Evolutionary conservation across 1,284 basidiomycete species (phyloP), one percentile per base, ranked within the genome.

Genomic region (Sphagnurus paluster): DNA sequence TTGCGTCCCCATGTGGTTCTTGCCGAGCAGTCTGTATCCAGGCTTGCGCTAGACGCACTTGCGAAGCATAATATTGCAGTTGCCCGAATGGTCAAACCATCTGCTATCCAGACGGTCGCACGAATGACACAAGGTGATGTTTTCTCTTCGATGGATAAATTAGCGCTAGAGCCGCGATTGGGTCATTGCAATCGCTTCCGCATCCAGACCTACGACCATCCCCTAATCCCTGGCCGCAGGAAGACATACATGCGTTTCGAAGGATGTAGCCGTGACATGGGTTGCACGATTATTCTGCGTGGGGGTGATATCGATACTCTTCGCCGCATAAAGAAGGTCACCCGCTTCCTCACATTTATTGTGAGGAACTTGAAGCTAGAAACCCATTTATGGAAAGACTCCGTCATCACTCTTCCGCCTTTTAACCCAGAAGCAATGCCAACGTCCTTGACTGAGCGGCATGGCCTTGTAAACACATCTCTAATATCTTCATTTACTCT

Each of bases 211-310:
- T 98, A 91, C 65, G 93, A 98, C 58, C 93, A 98, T 65, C 80
- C 83, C 4, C 72, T 93, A 25, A 96, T 98, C 29, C 93, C 95
- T 6, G 93, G 91, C 11, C 79, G 81, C 30, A 78, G 96, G 45
- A 99, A 99, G 73, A 93, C 94, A 1, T 90, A 94, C 61, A 95
- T 99, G 91, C 86, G 96, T 1, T 98, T 99, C 60, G 93, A 97
- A 65, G 97, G 96, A 0, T 96, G 93, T 59, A 87, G 83, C 59
- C 81, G 83, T 42, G 91, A 96, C 55, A 88, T 93, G 73, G 94
- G 95, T 0, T 97, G 94, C 56, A 98, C 95, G 0, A 87, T 99
- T 54, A 78, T 99, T 21, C 68, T 99, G 20, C 80, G 97, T 34
- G 97, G 97, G n/a, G 94, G 82, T 8, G 81, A 93, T 60, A 75